Conservation (phyloP, 345 rosid genomes). For the Schrenkiella parvula region DNA sequence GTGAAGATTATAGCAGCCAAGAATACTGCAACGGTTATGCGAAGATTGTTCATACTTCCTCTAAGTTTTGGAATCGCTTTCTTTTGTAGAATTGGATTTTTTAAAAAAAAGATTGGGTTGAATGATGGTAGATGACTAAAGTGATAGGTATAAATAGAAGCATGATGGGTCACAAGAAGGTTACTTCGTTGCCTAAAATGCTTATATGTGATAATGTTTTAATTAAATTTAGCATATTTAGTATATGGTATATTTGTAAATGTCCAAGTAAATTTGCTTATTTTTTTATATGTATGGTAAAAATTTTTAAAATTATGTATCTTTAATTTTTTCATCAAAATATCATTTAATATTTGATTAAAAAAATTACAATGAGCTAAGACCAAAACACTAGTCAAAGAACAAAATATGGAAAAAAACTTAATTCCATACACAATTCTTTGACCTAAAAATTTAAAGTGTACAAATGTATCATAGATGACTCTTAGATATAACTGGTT, state of each 20-base stretch:
- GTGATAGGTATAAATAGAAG: neutral
- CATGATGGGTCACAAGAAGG: neutral
- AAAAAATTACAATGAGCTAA: too few species aligned
- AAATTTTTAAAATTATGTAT: neutral
- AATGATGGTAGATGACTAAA: neutral
- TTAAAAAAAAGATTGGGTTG: neutral
- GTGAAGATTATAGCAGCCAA: slow-evolving; percentile 3
- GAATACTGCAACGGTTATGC: neutral
- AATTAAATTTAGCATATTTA: neutral
- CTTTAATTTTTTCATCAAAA: too few species aligned
- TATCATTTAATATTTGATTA: too few species aligned
- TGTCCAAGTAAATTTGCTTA: neutral
- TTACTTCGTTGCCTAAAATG: neutral
- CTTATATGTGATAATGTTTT: neutral
- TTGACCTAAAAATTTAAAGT: too few species aligned
- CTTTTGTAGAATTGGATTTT: neutral
- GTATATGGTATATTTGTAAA: neutral
- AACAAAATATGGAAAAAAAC: too few species aligned
- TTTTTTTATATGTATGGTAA: neutral
- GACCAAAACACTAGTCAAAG: too few species aligned
- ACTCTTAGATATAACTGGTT: too few species aligned
- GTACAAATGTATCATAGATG: too few species aligned
- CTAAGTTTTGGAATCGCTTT: neutral
- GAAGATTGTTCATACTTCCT: slow-evolving; percentile 17
- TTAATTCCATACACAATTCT: too few species aligned